Evolutionary conservation across 495 filamentous ascomycete genomes (phyloP).

Genomic region (Podospora australis): DNA sequence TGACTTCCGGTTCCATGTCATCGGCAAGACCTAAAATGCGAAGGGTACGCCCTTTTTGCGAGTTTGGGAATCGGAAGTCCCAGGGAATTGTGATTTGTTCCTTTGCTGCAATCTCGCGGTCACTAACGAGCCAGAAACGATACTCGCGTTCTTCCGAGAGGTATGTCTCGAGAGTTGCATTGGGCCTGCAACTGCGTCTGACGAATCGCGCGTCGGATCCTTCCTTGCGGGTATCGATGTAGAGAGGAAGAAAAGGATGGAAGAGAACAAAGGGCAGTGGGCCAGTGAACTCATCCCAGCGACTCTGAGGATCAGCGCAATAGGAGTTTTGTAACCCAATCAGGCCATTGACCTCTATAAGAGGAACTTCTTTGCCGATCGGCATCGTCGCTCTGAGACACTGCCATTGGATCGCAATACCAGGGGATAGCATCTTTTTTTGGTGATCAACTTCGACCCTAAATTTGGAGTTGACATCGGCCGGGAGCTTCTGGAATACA

Average conservation of each 20-base stretch:
- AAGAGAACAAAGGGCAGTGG: slow-evolving; percentile 85
- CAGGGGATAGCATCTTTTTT: slow-evolving; percentile 39
- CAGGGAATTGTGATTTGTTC: slow-evolving; percentile 53
- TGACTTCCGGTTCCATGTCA: slow-evolving; percentile 36
- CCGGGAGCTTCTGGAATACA: slow-evolving; percentile 43
- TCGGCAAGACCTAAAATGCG: slow-evolving; percentile 46
- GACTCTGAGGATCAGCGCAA: slow-evolving; percentile 60
- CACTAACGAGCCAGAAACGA: slow-evolving; percentile 84
- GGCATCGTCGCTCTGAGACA: slow-evolving; percentile 53
- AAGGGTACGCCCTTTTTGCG: slow-evolving; percentile 35
- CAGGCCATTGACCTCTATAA: slow-evolving; percentile 83
- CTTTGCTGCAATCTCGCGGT: slow-evolving; percentile 55
- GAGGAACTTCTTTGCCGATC: slow-evolving; percentile 58
- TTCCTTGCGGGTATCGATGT: slow-evolving; percentile 82
- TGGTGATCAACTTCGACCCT: slow-evolving; percentile 34
- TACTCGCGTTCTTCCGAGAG: slow-evolving; percentile 69
- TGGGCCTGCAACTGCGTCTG: slow-evolving; percentile 82
- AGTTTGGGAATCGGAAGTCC: slow-evolving; percentile 47
- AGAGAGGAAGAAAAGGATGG: slow-evolving; percentile 73
- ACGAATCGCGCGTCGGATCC: slow-evolving; percentile 80
- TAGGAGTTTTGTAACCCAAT: slow-evolving; percentile 77
- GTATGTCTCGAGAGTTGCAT: slow-evolving; percentile 72
- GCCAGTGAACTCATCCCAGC: slow-evolving; percentile 68
- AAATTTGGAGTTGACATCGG: slow-evolving; percentile 30
- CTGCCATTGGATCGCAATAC: slow-evolving; percentile 55